phyloP scores from a whole-genome alignment of 1,139 yeast species.

The Geotrichum cucujoidarum region DNA sequence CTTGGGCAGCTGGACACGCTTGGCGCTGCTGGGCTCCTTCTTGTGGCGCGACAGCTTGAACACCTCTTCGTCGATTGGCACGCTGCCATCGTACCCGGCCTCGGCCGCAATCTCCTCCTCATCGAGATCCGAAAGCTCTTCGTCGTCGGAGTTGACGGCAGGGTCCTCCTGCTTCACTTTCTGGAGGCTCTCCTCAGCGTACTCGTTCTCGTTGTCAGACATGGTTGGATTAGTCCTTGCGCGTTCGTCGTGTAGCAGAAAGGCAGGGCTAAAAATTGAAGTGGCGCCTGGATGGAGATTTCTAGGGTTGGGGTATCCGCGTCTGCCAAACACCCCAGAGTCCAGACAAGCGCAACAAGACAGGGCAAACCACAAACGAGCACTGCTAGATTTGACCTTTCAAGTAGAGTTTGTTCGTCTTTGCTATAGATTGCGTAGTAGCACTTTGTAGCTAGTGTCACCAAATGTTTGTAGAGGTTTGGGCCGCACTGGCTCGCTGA shows the following conservation, averaged over 20 bases:
- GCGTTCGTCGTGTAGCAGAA: background rate
- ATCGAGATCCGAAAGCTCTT: slow-evolving; percentile 30
- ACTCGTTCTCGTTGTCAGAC: slow-evolving; percentile 15
- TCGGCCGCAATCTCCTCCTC: slow-evolving; percentile 37
- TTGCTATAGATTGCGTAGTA: too few relatives aligned
- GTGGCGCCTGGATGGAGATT: background rate
- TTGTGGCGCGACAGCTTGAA: slow-evolving; percentile 40
- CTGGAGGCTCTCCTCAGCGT: slow-evolving; percentile 17
- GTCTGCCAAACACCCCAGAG: too few relatives aligned
- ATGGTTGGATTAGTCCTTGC: background rate
- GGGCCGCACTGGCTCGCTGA: too few relatives aligned
- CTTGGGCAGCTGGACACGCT: slow-evolving; percentile 17
- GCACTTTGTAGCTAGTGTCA: too few relatives aligned
- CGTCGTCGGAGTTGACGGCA: slow-evolving; percentile 9
- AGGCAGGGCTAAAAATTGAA: too few relatives aligned
- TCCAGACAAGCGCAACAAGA: too few relatives aligned
- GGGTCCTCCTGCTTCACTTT: slow-evolving; percentile 6
- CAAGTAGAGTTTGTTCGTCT: too few relatives aligned
- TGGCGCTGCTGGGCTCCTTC: slow-evolving; percentile 23
- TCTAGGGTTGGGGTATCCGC: background rate
- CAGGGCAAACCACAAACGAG: too few relatives aligned
- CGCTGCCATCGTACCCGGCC: slow-evolving; percentile 27
- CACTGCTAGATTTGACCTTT: too few relatives aligned
- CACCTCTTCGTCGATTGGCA: slow-evolving; percentile 40
- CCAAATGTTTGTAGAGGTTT: too few relatives aligned